Evolutionary conservation across 306 rosid species (phyloP), one percentile per base, ranked within the genome.

Genomic region (Prunus campanulata): DNA sequence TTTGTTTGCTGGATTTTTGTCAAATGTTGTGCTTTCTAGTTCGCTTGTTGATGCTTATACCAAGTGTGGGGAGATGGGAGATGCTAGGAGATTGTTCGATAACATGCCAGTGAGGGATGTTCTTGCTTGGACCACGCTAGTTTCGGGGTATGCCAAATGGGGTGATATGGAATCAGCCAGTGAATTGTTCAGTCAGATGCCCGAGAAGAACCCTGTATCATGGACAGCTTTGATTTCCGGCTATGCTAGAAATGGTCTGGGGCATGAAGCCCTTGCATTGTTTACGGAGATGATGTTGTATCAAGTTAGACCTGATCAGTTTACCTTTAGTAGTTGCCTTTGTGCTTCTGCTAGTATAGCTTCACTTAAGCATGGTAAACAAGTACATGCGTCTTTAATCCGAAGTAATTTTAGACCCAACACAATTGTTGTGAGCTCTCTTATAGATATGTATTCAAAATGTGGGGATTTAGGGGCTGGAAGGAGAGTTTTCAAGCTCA

Each of bases 181-280:
- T 14, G 88, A 86, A 50, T 39, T 93, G 72, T 91, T 91, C 69
- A 59, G 78, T 77, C 85, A 42, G 82, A 93, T 93, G 96, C 97
- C 97, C 22, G 77, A 76, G 71, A 90, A 82, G 77, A 90, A 91
- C 72, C 78, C 92, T 22, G 86, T 88, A 68, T 91, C 97, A 1
- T 91, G 97, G 98, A 90, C 96, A 47, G 84, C 87, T 75, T 71
- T 93, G 89, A 85, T 91, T 16, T 78, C 89, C 5, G 93, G 96
- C 55, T 91, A 90, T 72, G 87, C 90, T 57, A 88, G 88, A 79
- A 87, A 90, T 24, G 85, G 91, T 74, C 32, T 81, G 79, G 93
- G 96, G 74, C 82, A 85, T 69, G 91, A 88, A 83, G 97, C 96
- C 14, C 93, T 93, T 63, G 80, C 83, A 35, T 74, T 88, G 80